These are phyloP conservation scores for Cyathus olla DNA, from an alignment of 1,284 basidiomycete species.

Conservation along the genomic window DNA sequence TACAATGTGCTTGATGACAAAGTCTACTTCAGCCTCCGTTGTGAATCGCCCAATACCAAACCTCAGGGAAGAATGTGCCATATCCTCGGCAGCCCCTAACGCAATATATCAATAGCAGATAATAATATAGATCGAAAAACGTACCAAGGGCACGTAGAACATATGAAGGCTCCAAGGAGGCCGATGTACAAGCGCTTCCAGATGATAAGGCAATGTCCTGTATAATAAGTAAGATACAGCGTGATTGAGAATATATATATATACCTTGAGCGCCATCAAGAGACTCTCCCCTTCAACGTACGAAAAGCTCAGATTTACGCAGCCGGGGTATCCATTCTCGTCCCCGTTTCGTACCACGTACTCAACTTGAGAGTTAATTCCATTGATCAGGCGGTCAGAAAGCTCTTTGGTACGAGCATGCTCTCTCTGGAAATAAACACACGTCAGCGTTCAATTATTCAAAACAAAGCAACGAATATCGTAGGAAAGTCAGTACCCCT, in stretches of 20 bases:
- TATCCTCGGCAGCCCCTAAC: slow-evolving; percentile 93
- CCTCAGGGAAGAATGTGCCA: slow-evolving; percentile 98
- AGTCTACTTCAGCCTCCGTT: slow-evolving; percentile 97
- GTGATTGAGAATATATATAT: slow-evolving; percentile 44
- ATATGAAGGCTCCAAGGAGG: slow-evolving; percentile 98
- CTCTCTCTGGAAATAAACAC: slow-evolving; percentile 72
- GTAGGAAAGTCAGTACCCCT: slow-evolving; percentile 85
- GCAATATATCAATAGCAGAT: slow-evolving; percentile 7
- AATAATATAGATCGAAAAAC: slow-evolving; percentile 12
- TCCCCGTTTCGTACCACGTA: slow-evolving; percentile 97
- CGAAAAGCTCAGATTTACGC: slow-evolving; percentile 95
- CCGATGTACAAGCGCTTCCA: slow-evolving; percentile 98
- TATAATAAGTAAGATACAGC: slow-evolving; percentile 11
- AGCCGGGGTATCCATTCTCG: slow-evolving; percentile 88
- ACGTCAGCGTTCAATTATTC: slow-evolving; percentile 24
- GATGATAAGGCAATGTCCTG: slow-evolving; percentile 98
- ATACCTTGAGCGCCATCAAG: slow-evolving; percentile 97
- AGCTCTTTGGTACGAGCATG: slow-evolving; percentile 83
- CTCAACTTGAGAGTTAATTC: slow-evolving; percentile 88
- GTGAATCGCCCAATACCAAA: slow-evolving; percentile 99
- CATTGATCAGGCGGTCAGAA: slow-evolving; percentile 86
- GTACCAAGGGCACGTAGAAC: slow-evolving; percentile 94
- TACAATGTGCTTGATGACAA: slow-evolving; percentile 93
- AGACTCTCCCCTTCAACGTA: slow-evolving; percentile 99
- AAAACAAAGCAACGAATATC: slow-evolving; percentile 14